Evolutionary conservation across 2,329 filamentous ascomycete species (phyloP), one percentile per base, ranked within the genome.

Genomic region (Diaporthe citrichinensis): DNA sequence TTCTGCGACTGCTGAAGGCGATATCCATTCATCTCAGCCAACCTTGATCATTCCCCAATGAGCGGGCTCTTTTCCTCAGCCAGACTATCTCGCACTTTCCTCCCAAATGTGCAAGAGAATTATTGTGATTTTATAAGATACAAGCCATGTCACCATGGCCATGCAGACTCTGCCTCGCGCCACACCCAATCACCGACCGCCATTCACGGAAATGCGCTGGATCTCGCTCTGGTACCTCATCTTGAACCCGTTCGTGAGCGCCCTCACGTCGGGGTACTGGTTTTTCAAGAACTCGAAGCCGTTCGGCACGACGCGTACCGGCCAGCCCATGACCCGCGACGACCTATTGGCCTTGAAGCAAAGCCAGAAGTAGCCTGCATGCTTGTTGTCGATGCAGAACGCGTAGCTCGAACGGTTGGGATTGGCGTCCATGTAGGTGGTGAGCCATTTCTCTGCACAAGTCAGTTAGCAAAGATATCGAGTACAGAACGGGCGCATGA

Each of bases 181-280:
- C n/a, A 17, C 44, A 55, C 53, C 31, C n/a, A 3, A 65, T 68
- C 44, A 72, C 49, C 78, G 75, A 28, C 78, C 77, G 20, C 78
- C 80, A 12, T 79, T 76, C 57, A 61, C 65, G 73, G 81, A 82
- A 89, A 93, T 88, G 84, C 92, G 94, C 76, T 88, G 88, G 83
- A 95, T 87, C 82, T 92, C 90, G 78, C 87, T 90, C 80, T 90
- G 89, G 81, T 90, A 95, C 73, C 96, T 88, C 81, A 96, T 85
- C 89, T 98, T 98, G 89, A 98, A 98, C 8, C 96, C 97, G 85
- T 99, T 99, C 88, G 96, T 98, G 78, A 99, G 87, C 67, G 95
- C 95, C 79, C 94, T 91, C 94, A 98, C 98, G 81, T 98, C 96
- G 0, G 97, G 96, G 83, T 99, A 99, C 71, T 93, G 91, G 79